Evolutionary conservation across 2,329 filamentous ascomycete genomes (phyloP), one percentile per base, ranked within the genome.

Genomic region (Saccharata proteae): DNA sequence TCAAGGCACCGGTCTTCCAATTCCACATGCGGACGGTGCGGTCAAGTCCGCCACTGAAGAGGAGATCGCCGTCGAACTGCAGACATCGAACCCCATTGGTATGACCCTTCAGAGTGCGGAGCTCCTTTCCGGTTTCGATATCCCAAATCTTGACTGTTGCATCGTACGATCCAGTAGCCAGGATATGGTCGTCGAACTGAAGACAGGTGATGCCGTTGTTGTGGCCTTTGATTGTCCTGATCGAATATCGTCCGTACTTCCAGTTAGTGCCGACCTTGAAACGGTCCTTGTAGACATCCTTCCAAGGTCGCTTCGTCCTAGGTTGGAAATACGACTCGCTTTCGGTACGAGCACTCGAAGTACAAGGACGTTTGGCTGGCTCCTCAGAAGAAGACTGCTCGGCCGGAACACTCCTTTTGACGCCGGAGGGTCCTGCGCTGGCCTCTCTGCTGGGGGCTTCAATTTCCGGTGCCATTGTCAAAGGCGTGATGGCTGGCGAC

Each of bases 241-340:
- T 79, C 5, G 77, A 77, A 58, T 80, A 96, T 21, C 88, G 76
- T 4, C 90, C 88, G 41, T 93, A 85, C 54, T 93, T 93, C 90
- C 90, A 98, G 54, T 96, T 96, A 38, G 79, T 90, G 30, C 90
- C 88, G 28, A 98, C 85, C 53, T 88, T 90, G 66, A 88, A 96
- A 11, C 83, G 74, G 53, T 94, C 88, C 40, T 84, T 81, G 62
- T 98, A 98, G 1, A 98, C 83, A 38, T 93, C 85, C 57, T 98
- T 98, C 90, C 90, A 98, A 0, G 80, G 85, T 17, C 84, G 59
- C 39, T 55, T 57, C 37, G 48, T 52, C 15, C 52, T 49, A 10
- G 62, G 62, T 37, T 64, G 63, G 44, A 69, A 67, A 41, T 65
- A 67, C 8, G 59, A 38, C 19, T 58, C 57, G 2, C 50, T 30